A percentile compares a stretch with the other conserved stretches of the same genome.
Evolutionary conservation across 352 stramenopile genomes (phyloP).

Genomic region (Albugo laibachii): DNA sequence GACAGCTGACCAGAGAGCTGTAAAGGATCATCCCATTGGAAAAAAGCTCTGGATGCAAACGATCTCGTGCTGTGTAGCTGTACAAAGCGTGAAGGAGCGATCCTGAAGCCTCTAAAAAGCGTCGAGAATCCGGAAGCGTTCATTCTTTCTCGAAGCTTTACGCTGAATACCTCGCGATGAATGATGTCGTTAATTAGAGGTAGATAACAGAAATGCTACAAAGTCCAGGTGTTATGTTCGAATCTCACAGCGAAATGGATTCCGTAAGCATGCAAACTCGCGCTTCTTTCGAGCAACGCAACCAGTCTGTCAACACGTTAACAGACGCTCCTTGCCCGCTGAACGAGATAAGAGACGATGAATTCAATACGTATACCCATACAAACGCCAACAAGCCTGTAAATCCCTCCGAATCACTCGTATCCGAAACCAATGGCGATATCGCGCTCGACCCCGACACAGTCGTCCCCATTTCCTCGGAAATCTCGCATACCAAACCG

Average conservation of each 20-base stretch:
- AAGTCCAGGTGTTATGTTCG: background rate
- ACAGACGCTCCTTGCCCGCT: too few relatives aligned
- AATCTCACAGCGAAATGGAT: too few relatives aligned
- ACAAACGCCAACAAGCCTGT: background rate
- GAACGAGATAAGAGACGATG: too few relatives aligned
- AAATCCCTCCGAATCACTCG: background rate
- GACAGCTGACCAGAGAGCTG: conserved; percentile 56
- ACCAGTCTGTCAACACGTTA: too few relatives aligned
- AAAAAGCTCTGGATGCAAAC: conserved; percentile 25
- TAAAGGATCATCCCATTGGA: conserved; percentile 73
- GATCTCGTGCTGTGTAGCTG: conserved; percentile 1
- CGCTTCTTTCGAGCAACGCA: too few relatives aligned
- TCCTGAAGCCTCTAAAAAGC: background rate
- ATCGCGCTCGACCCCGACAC: conserved; percentile 1
- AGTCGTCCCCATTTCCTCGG: background rate
- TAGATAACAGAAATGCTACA: background rate
- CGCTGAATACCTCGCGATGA: conserved; percentile 1
- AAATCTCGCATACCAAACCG: background rate
- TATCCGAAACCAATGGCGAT: background rate
- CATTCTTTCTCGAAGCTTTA: background rate
- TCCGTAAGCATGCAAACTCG: too few relatives aligned
- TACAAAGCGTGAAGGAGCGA: background rate
- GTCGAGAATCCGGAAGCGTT: background rate
- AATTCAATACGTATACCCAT: background rate
- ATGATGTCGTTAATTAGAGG: conserved; percentile 4